Evolutionary conservation across 495 filamentous ascomycete species (phyloP), one percentile per base, ranked within the genome.

Genomic region (Rhypophila decipiens): DNA sequence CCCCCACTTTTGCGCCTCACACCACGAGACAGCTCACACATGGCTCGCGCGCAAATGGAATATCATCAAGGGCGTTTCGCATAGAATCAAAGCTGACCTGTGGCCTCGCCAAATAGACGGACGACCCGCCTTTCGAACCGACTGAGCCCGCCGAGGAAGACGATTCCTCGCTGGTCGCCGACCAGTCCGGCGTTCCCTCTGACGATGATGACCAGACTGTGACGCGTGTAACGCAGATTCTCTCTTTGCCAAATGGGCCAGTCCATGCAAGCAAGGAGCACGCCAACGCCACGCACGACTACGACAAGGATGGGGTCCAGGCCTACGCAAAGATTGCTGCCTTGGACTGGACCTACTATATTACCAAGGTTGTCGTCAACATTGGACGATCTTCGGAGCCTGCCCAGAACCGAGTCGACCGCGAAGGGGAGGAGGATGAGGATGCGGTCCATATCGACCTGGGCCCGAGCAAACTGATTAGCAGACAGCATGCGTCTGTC

Each of bases 251-350:
- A 10, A 56, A 61, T 1, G 27, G 80, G 27, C 70, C 74, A 24
- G 74, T 84, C 22, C 79, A 85, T 54, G 91, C 87, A 11, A 79
- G 81, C 50, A 75, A 73, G 54, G 84, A 94, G 53, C 80, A 87
- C 59, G 74, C 83, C 39, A 95, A 88, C 60, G 66, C 72, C 44
- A 73, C 87, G 46, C 80, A 84, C 51, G 83, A 85, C 61, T 73
- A 75, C 42, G 80, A 87, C 51, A 83, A 83, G 33, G 77, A 84
- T 45, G 84, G 83, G 22, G 84, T 90, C 54, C 81, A 85, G 57
- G 93, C 94, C 17, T 98, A 90, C 64, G 93, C 93, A 13, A 96
- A 95, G 67, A 85, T 98, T 50, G 83, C 88, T 31, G 93, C 90
- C 27, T 77, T 81, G 45, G 85, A 88, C 57, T 98, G 93, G 93